Evolutionary conservation across 2,329 filamentous ascomycete genomes (phyloP), one percentile per base, ranked within the genome.

Genomic region (Juglanconis juglandina): DNA sequence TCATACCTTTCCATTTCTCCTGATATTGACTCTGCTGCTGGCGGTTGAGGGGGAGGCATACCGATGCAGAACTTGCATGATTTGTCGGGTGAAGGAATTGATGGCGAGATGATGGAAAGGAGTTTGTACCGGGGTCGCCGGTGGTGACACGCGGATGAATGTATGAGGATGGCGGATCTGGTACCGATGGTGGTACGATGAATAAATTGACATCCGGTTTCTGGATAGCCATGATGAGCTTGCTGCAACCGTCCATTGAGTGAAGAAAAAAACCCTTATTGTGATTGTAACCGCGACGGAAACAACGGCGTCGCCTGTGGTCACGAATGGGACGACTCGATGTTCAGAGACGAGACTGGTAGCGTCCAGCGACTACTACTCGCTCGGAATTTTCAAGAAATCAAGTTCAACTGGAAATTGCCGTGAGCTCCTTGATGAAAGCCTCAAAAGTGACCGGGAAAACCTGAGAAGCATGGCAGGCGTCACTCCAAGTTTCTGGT

Each of bases 1-100:
- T 53, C 57, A 53, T 44, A 44, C 24, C 46, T 51, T 59, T 55
- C n/a, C 33, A 10, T 39, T 53, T 41, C 48, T 30, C 30, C n/a
- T 14, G 41, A 55, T 33, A 47, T 37, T 48, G 42, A 48, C 34
- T 41, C 11, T 56, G 53, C 53, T 56, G 44, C 44, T 48, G 34
- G 34, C 44, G 42, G 33, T 48, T 24, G 17, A 49, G 35, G 35
- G 33, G 24, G 17, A 17, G 5, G 30, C 14, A 33, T 32, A 24
- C 49, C 24, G 49, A 24, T 34, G 39, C n/a, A 52, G 49, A 35
- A 37, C 17, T 30, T 47, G 42, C 53, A 55, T 47, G 53, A 55
- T 37, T 9, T 24, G 33, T 17, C 30, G 44, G 44, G 9, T 47
- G 44, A 47, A 44, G 14, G 44, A 24, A 5, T 17, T 24, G 14